phyloP scores from a whole-genome alignment of 2,329 filamentous ascomycete species.

The Scytalidium lignicola region DNA sequence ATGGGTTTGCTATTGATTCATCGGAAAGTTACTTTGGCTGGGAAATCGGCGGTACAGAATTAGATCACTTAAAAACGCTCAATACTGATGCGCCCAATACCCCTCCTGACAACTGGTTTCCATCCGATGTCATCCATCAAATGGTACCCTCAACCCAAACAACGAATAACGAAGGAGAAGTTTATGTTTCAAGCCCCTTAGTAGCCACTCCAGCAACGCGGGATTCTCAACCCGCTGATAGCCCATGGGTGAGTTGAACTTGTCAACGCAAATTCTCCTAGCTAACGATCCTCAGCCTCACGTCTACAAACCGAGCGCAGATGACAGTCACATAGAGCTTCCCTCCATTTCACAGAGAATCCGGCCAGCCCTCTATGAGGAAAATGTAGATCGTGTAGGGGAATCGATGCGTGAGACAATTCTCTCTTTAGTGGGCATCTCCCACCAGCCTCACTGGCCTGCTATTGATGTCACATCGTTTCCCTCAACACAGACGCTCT shows the following conservation, averaged over 20 bases:
- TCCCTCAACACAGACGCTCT: conserved; percentile 10
- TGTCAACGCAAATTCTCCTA: not conserved
- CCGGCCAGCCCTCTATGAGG: conserved; percentile 7
- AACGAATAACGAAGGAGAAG: not conserved
- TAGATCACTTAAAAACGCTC: conserved; percentile 7
- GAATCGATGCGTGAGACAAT: conserved; percentile 10
- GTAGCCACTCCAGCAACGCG: not conserved
- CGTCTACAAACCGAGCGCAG: conserved; percentile 12
- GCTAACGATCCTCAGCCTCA: conserved; percentile 8
- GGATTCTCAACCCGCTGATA: conserved; percentile 11
- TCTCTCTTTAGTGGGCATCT: conserved; percentile 6
- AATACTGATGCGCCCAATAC: conserved; percentile 8
- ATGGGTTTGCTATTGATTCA: conserved; percentile 10
- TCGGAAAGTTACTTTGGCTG: conserved; percentile 12
- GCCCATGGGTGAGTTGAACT: conserved; percentile 8
- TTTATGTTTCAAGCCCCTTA: not conserved
- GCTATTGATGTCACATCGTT: conserved; percentile 10
- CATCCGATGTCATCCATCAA: conserved; percentile 1
- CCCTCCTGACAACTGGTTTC: conserved; percentile 7
- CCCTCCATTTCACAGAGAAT: conserved; percentile 6
- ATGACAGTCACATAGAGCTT: conserved; percentile 8
- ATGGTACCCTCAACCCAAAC: not conserved
- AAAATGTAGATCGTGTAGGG: conserved; percentile 5
- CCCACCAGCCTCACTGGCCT: conserved; percentile 11
- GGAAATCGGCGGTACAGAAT: conserved; percentile 8